A percentile compares a stretch with the other conserved stretches of the same genome.
Evolutionary conservation across 805 yeast species (phyloP).

Genomic region (Wickerhamomyces chambardii): DNA sequence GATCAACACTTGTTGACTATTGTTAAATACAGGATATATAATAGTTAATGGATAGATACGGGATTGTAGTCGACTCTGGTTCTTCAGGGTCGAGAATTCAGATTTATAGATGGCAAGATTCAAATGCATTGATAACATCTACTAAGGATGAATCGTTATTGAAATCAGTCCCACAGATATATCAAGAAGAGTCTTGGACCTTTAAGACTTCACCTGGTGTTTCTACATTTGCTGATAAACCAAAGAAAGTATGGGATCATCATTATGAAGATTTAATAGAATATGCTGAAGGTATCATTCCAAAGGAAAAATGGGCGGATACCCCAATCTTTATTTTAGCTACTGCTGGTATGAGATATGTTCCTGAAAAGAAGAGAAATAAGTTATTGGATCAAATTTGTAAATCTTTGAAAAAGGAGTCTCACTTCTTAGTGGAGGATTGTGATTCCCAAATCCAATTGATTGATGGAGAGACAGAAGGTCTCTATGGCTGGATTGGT

Average conservation of each 20-base stretch:
- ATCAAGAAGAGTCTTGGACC: conserved; percentile 61
- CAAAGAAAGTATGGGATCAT: conserved; percentile 52
- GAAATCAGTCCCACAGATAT: conserved; percentile 59
- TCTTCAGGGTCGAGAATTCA: conserved; percentile 90
- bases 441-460: conserved; percentile 73
- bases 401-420: conserved; percentile 36
- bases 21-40: not conserved
- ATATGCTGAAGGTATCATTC: conserved; percentile 66
- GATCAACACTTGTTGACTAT: too few species aligned
- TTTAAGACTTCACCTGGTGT: conserved; percentile 77
- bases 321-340: conserved; percentile 92
- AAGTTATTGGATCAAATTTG: conserved; percentile 57
- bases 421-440: conserved; percentile 41
- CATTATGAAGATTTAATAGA: conserved; percentile 62
- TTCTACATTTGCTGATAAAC: conserved; percentile 51
- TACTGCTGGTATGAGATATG: conserved; percentile 93
- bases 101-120: conserved; percentile 72
- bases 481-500: conserved; percentile 92
- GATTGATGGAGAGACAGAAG: conserved; percentile 93
- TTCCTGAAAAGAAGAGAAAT: conserved; percentile 44
- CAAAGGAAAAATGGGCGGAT: conserved; percentile 41
- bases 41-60: conserved; percentile 37
- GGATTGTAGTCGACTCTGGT: conserved; percentile 91
- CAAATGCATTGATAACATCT: conserved; percentile 22
- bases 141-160: conserved; percentile 24